Percentiles rank a stretch among this genome's conserved stretches.
These are phyloP conservation scores for Metarhizium anisopliae DNA, from an alignment of 2,329 filamentous ascomycete species.

Conservation along the genomic window DNA sequence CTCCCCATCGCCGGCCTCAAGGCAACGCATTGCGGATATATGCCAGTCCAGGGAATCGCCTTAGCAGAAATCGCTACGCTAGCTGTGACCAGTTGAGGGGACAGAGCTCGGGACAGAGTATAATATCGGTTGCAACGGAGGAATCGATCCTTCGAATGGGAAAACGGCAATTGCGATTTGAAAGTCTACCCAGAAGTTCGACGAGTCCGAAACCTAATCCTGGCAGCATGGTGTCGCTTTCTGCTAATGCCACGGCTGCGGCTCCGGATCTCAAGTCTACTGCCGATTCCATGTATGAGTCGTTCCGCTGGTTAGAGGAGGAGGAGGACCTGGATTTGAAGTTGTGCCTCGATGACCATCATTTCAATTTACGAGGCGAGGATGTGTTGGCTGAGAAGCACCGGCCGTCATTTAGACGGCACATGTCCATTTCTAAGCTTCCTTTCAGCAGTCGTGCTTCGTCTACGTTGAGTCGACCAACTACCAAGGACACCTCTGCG, in stretches of 20 bases:
- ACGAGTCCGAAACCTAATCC: neutral
- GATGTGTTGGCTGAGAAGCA: slow-evolving; percentile 34
- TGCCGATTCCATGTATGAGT: slow-evolving; percentile 52
- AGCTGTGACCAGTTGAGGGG: slow-evolving; percentile 56
- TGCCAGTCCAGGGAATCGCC: neutral
- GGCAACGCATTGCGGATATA: slow-evolving; percentile 1
- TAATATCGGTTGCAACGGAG: slow-evolving; percentile 25
- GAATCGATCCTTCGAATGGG: slow-evolving; percentile 16
- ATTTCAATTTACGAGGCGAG: slow-evolving; percentile 47
- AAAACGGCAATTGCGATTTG: slow-evolving; percentile 16
- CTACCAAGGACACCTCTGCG: slow-evolving; percentile 30
- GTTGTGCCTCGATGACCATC: slow-evolving; percentile 62
- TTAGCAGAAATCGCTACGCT: slow-evolving; percentile 56
- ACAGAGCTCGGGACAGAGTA: slow-evolving; percentile 23
- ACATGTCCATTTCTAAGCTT: slow-evolving; percentile 61
- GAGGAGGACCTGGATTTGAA: slow-evolving; percentile 60
- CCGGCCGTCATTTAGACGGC: slow-evolving; percentile 58
- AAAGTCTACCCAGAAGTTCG: slow-evolving; percentile 1
- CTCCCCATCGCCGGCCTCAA: slow-evolving; percentile 4
- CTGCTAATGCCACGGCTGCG: slow-evolving; percentile 8
- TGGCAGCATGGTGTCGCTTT: slow-evolving; percentile 17
- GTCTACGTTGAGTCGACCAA: slow-evolving; percentile 38
- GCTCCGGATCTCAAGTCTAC: slow-evolving; percentile 18
- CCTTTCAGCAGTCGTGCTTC: slow-evolving; percentile 48
- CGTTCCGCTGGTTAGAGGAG: slow-evolving; percentile 66